Base-by-base conservation (phyloP, 345 rosid species). In the Toxicodendron radicans region DNA sequence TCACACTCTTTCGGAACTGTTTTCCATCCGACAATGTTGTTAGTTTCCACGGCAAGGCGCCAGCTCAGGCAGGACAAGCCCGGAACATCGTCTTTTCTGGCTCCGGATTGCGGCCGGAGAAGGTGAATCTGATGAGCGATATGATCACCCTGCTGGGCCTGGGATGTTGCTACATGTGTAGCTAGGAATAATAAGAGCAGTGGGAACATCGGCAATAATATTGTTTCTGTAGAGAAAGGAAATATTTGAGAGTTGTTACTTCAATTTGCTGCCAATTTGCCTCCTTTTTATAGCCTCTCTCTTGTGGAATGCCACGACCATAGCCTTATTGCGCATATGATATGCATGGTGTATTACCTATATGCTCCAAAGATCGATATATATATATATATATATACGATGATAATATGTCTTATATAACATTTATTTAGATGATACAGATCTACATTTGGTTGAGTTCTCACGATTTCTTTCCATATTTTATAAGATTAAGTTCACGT, bases 1-100 rank as follows among this genome's bases (percentile, higher is more conserved):
- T 72, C 71, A 45, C 94, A 91, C 70, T 78, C 68, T 8, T 48
- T 66, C 2, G 97, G 97, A 27, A 88, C 75, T 0, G 83, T 78
- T 4, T 5, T 2, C 86, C 91, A 91, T 5, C 74, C 76, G 23
- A 80, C 64, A 45, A 91, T 66, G 78, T 86, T 91, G 72, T 81
- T 56, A 0, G 91, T 84, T 73, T 91, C 97, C 54, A 91, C 94
- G 27, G 80, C 92, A 9, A 87, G 77, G 17, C 83, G 84, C 96
- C 92, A 91, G 56, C 93, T 91, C 71, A 65, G 69, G 79, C 95
- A 88, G 0, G 82, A 75, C 27, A 81, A 10, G 59, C 87, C 83
- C 0, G 52, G 48, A 20, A 76, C 68, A 1, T 13, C 41, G 21
- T 46, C 3, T 35, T 77, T 77, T 43, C 73, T 38, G 38, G 77